These are phyloP conservation scores for Sclerotinia borealis DNA, from an alignment of 2,329 filamentous ascomycete species.

Conservation along the genomic window DNA sequence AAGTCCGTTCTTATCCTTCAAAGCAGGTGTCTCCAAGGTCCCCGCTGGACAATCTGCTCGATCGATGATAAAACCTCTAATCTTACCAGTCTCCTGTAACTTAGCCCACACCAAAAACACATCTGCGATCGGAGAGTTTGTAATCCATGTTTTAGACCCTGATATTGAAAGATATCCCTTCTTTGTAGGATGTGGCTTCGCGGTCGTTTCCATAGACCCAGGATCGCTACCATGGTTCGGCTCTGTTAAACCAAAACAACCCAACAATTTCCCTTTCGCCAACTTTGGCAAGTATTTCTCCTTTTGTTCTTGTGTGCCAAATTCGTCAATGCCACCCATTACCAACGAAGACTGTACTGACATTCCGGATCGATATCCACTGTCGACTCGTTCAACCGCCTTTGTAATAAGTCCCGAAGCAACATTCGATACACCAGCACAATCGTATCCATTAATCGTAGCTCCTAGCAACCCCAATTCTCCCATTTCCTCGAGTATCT, in stretches of 20 bases:
- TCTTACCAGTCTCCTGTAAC: constrained; percentile 84
- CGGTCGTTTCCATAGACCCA: constrained; percentile 81
- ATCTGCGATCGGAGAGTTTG: constrained; percentile 85
- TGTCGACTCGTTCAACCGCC: constrained; percentile 86
- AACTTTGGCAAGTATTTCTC: constrained; percentile 74
- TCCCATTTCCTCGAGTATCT: constrained; percentile 87
- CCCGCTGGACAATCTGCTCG: constrained; percentile 77
- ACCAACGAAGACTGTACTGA: constrained; percentile 89
- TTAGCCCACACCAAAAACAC: constrained; percentile 89
- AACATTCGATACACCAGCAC: constrained; percentile 80
- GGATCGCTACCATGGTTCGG: constrained; percentile 91
- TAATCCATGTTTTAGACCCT: constrained; percentile 92
- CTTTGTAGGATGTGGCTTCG: constrained; percentile 78
- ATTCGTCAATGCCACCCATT: constrained; percentile 88
- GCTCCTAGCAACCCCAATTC: constrained; percentile 83
- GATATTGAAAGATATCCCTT: constrained; percentile 74
- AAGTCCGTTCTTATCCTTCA: constrained; percentile 94
- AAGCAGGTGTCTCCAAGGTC: constrained; percentile 81
- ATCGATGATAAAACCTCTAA: constrained; percentile 87
- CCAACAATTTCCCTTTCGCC: constrained; percentile 75
- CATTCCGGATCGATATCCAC: constrained; percentile 87
- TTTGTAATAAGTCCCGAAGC: constrained; percentile 85
- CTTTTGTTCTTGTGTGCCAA: constrained; percentile 81
- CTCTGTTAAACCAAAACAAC: constrained; percentile 85
- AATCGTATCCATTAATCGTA: constrained; percentile 81